Conservation (phyloP, 306 rosid genomes). For the Gleditsia sinensis region DNA sequence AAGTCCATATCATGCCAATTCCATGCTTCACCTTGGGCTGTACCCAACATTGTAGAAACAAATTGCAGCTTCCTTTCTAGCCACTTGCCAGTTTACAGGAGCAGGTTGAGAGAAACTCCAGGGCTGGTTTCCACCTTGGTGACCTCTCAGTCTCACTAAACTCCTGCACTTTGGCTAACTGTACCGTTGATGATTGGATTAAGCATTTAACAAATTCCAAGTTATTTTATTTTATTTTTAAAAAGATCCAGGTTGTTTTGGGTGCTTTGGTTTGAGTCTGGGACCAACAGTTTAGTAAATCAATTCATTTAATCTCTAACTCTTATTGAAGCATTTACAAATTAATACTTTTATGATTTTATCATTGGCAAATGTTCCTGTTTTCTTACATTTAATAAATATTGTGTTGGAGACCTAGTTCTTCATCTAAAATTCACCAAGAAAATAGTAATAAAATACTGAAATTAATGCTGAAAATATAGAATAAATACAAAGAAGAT, state of each 20-base stretch:
- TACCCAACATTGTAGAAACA: background rate
- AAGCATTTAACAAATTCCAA: slow-evolving; percentile 1
- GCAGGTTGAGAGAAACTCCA: background rate
- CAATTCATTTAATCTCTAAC: background rate
- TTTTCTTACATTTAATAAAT: slow-evolving; percentile 9
- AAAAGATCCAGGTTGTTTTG: background rate
- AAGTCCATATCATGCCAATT: background rate
- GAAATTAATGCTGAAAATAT: no score
- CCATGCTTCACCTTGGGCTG: background rate
- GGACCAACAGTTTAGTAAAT: background rate
- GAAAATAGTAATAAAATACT: no score
- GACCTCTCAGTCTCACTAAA: background rate
- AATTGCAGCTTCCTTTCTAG: background rate
- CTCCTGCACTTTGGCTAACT: background rate
- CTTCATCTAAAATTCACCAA: no score
- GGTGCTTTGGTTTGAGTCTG: background rate
- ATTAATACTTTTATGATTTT: background rate
- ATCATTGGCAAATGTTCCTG: background rate
- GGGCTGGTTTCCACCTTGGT: background rate
- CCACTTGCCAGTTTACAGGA: background rate
- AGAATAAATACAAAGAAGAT: no score
- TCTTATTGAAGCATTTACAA: slow-evolving; percentile 20
- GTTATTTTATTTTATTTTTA: background rate
- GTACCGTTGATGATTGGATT: background rate
- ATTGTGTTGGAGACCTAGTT: no score